Evolutionary conservation across 768 basidiomycete genomes (phyloP), one percentile per base, ranked within the genome.

Genomic region (Mycena olivaceomarginata): DNA sequence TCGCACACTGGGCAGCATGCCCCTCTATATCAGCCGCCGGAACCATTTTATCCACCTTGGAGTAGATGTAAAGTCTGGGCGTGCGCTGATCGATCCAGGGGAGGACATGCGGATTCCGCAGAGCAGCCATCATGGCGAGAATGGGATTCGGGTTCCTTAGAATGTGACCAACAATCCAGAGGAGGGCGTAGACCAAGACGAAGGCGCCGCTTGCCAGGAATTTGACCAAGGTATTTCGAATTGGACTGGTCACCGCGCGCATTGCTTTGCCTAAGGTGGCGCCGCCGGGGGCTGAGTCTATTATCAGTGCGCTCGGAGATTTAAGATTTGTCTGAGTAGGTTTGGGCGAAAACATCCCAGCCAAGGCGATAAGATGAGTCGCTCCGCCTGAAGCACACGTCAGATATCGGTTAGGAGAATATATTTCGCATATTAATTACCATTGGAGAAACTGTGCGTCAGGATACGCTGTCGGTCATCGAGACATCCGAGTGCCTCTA

Each of bases 391-490:
- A n/a, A 37, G 40, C 16, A 20, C 20, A 51, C 20, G 31, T 69
- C n/a, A 69, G 20, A 16, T 31, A 31, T 31, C 31, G 31, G 31
- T 0, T 25, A 64, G 22, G 4, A 40, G 13, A 43, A n/a, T 39
- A 63, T 41, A 11, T 18, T 40, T 43, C 6, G 22, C 51, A 2
- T 25, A 15, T 57, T 72, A 88, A 15, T 57, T 72, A 89, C 90
- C 90, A 53, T 91, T 90, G 0, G 90, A 91, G 74, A 91, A 91
- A 13, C 84, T 80, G 63, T 91, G 90, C 0, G 88, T 82, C 16
- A 91, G 81, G 20, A 91, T 82, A 20, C 87, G 84, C 43, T 85
- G 86, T 11, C 73, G 57, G 18, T 78, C 70, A 57, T 69, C 62
- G 37, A 89, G 79, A 60, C 83, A 87, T 13, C 86, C 88, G 10